phyloP scores from a whole-genome alignment of 1,139 yeast genomes.

The Blastobotrys capitulatus region DNA sequence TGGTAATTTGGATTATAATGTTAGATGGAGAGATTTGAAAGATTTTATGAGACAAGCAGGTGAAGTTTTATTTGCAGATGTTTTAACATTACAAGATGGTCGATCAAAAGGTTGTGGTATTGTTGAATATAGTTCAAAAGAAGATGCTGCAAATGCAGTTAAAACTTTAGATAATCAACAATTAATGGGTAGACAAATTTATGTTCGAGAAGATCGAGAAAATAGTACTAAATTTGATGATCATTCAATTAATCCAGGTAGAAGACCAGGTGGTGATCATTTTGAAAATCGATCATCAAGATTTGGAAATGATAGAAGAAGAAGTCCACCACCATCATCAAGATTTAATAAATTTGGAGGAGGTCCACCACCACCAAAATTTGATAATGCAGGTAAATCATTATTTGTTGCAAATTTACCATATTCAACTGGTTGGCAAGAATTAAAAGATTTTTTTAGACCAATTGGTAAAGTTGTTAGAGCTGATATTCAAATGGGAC shows the following conservation, averaged over 20 bases:
- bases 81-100: conserved; percentile 76
- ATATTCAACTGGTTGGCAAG: conserved; percentile 75
- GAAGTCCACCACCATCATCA: neutral
- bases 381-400: conserved; percentile 40
- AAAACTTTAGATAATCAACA: conserved; percentile 59
- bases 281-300: conserved; percentile 6
- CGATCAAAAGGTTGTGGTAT: conserved; percentile 72
- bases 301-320: conserved; percentile 14
- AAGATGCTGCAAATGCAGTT: conserved; percentile 74
- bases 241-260: neutral
- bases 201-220: conserved; percentile 64
- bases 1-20: conserved; percentile 58
- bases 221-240: conserved; percentile 22
- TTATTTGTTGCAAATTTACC: conserved; percentile 82
- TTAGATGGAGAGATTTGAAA: conserved; percentile 56
- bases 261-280: neutral
- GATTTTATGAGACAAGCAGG: conserved; percentile 66
- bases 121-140: conserved; percentile 69
- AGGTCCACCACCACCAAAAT: conserved; percentile 21
- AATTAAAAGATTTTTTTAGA: conserved; percentile 77
- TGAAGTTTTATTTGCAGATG: conserved; percentile 76
- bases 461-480: conserved; percentile 69
- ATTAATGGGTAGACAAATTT: conserved; percentile 74
- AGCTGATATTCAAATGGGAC: conserved; percentile 70
- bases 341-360: neutral